phyloP scores from a whole-genome alignment of 108 stramenopile species.

The Nitzschia sp. region DNA sequence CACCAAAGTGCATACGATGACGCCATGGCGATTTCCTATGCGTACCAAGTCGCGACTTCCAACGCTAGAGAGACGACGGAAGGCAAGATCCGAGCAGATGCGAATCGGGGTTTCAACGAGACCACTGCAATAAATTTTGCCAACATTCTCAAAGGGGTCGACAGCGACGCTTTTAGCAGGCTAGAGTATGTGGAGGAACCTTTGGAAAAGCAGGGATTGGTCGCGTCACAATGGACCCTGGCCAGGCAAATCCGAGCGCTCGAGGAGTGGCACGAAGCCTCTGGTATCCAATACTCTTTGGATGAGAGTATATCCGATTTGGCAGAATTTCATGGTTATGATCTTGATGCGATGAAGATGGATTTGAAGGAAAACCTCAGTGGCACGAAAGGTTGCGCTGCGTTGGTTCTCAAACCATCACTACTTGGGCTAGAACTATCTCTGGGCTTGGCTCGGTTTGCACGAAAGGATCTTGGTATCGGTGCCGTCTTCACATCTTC shows the following conservation, averaged over 20 bases:
- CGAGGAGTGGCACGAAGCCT: slow-evolving; percentile 47
- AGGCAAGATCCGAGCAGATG: slow-evolving; percentile 64
- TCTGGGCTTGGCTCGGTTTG: slow-evolving; percentile 62
- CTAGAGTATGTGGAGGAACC: slow-evolving; percentile 88
- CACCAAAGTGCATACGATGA: slow-evolving; percentile 49
- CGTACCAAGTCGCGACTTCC: slow-evolving; percentile 8
- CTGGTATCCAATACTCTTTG: slow-evolving; percentile 65
- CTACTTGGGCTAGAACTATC: slow-evolving; percentile 82
- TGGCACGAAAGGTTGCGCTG: slow-evolving; percentile 56
- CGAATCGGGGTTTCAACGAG: slow-evolving; percentile 74
- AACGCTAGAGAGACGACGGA: not conserved
- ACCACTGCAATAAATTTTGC: slow-evolving; percentile 47
- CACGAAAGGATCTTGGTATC: slow-evolving; percentile 62
- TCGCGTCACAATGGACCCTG: slow-evolving; percentile 45
- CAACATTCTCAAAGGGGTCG: slow-evolving; percentile 38
- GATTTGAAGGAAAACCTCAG: slow-evolving; percentile 44
- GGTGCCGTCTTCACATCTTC: slow-evolving; percentile 75
- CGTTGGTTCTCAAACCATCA: slow-evolving; percentile 83
- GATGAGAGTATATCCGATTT: slow-evolving; percentile 84
- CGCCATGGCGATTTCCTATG: slow-evolving; percentile 31
- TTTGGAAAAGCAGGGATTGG: slow-evolving; percentile 33
- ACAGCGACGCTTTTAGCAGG: slow-evolving; percentile 17
- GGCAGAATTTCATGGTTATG: slow-evolving; percentile 37
- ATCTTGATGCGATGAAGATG: slow-evolving; percentile 45
- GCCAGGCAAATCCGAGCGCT: slow-evolving; percentile 52